A percentile compares a stretch with the other conserved stretches of the same genome.
Evolutionary conservation across 148 eudicot genomes (phyloP).

Genomic region (Silene conica): DNA sequence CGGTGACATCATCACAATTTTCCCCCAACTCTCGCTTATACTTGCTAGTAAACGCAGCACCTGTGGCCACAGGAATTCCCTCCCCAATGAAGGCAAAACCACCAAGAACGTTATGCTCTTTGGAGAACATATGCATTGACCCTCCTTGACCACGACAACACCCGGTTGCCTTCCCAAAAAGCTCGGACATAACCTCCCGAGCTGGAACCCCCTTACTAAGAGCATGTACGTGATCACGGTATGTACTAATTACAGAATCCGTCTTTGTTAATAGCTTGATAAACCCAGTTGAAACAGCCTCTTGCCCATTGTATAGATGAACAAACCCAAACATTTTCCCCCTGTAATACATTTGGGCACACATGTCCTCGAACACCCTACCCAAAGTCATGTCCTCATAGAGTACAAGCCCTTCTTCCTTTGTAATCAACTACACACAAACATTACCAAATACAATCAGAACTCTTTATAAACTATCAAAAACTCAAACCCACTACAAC

Average conservation of each 20-base stretch:
- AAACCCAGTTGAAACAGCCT: constrained; percentile 96
- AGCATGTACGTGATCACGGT: constrained; percentile 88
- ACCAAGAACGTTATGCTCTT: constrained; percentile 87
- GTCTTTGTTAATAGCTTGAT: constrained; percentile 71
- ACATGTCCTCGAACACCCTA: constrained; percentile 87
- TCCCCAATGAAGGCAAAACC: constrained; percentile 97
- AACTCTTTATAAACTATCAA: not conserved
- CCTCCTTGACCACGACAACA: constrained; percentile 98
- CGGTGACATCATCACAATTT: constrained; percentile 77
- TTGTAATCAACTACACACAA: constrained; percentile 63
- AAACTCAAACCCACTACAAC: not conserved
- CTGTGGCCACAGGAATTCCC: constrained; percentile 91
- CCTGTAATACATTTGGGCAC: constrained; percentile 95
- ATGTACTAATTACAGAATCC: constrained; percentile 79
- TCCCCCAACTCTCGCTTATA: constrained; percentile 78
- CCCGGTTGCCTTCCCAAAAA: constrained; percentile 86
- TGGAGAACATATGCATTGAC: constrained; percentile 98
- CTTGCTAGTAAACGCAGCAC: constrained; percentile 80
- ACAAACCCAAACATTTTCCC: constrained; percentile 99
- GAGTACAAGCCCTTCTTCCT: constrained; percentile 83
- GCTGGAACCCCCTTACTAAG: constrained; percentile 89
- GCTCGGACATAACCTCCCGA: constrained; percentile 91
- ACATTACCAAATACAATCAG: constrained; percentile 6
- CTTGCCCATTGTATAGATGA: constrained; percentile 91
- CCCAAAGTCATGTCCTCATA: constrained; percentile 89